Conservation (phyloP, 331 rosid species). For the Pyracantha coccinea region DNA sequence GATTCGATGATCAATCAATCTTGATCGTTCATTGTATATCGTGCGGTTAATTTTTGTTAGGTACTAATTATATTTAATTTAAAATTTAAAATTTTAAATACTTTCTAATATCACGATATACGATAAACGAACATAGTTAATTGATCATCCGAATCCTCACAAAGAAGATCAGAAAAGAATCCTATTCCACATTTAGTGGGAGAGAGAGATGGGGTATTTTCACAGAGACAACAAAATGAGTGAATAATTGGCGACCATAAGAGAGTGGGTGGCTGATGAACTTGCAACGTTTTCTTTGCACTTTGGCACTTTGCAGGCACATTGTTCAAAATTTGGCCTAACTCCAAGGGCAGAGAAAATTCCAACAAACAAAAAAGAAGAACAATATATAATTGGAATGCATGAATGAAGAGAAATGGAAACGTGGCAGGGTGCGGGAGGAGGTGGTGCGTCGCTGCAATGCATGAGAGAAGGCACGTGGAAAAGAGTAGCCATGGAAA, state of each 20-base stretch:
- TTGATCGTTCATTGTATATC: no score
- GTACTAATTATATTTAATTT: no score
- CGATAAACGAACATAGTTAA: no score
- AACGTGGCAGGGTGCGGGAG: slow-evolving; percentile 33
- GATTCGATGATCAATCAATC: no score
- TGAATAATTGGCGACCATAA: neutral
- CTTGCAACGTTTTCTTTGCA: neutral
- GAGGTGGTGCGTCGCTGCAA: slow-evolving; percentile 24
- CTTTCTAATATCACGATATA: rapidly evolving
- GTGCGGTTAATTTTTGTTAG: rapidly evolving
- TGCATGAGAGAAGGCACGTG: slow-evolving; percentile 31
- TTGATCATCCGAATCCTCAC: no score
- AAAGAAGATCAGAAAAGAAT: no score
- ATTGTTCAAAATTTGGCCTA: neutral
- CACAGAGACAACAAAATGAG: neutral
- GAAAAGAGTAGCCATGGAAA: slow-evolving; percentile 12
- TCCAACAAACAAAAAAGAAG: neutral
- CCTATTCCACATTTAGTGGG: neutral
- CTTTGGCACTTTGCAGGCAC: neutral
- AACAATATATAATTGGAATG: neutral
- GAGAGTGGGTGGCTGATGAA: neutral
- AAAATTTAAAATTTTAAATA: no score
- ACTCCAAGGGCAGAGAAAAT: neutral
- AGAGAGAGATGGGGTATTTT: neutral
- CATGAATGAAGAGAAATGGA: neutral